These are phyloP conservation scores for Macaranga tanarius DNA, from an alignment of 441 rosid genomes.

Conservation along the genomic window DNA sequence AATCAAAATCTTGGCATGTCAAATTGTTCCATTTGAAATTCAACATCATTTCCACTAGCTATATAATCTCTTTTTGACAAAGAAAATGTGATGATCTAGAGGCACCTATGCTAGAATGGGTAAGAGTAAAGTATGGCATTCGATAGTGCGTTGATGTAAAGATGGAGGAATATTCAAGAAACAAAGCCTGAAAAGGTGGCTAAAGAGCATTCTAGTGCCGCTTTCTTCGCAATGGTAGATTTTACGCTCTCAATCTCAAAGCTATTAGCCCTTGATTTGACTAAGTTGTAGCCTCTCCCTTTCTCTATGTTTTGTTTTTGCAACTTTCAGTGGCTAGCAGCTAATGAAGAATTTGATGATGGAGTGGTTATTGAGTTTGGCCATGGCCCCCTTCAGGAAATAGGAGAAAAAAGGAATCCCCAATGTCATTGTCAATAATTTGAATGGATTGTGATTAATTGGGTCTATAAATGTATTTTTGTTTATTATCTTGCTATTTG, in stretches of 20 bases:
- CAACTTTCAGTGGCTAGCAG: slow-evolving; percentile 21
- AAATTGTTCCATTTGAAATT: background rate
- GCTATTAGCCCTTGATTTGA: slow-evolving; percentile 13
- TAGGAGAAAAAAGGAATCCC: background rate
- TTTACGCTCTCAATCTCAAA: slow-evolving; percentile 10
- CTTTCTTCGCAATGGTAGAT: slow-evolving; percentile 13
- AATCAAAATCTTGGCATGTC: background rate
- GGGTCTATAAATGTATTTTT: background rate
- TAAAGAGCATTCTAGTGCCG: slow-evolving; percentile 12
- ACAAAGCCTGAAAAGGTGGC: slow-evolving; percentile 1
- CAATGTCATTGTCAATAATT: slow-evolving; percentile 15
- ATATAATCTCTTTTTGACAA: background rate
- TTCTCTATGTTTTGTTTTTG: background rate
- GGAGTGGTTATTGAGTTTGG: background rate
- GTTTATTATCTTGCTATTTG: background rate
- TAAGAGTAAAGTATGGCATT: background rate
- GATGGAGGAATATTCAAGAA: background rate
- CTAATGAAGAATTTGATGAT: slow-evolving; percentile 5
- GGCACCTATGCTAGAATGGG: background rate
- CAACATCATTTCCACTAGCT: background rate
- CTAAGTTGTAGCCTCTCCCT: background rate
- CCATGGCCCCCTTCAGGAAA: background rate
- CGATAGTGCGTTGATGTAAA: slow-evolving; percentile 3
- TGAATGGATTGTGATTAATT: background rate
- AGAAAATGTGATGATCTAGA: background rate